A percentile compares a stretch with the other conserved stretches of the same genome.
These are phyloP conservation scores for Gynochthodes officinalis DNA, from an alignment of 257 asterid species.

Conservation along the genomic window DNA sequence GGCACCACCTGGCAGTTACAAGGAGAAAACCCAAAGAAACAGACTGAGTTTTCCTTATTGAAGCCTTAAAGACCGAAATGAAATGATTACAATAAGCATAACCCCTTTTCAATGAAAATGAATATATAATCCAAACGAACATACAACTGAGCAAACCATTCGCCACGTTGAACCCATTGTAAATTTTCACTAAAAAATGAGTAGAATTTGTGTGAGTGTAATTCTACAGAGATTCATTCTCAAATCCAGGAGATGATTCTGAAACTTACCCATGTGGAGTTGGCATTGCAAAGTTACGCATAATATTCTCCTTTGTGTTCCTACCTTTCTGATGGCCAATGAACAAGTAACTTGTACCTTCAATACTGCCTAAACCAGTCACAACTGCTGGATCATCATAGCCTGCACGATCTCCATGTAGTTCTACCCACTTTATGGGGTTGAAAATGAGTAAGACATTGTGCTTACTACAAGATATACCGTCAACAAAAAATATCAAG, in stretches of 20 bases:
- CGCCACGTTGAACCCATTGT: not conserved
- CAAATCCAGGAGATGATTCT: not conserved
- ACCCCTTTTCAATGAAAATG: not conserved
- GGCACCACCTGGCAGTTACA: not conserved
- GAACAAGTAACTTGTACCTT: constrained; percentile 47
- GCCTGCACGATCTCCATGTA: constrained; percentile 52
- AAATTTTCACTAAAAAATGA: not conserved
- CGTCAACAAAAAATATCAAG: not conserved
- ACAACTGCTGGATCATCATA: constrained; percentile 53
- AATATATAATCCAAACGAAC: not conserved
- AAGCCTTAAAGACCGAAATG: not conserved
- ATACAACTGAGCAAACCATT: not conserved
- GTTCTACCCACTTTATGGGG: constrained; percentile 40
- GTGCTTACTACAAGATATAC: not conserved
- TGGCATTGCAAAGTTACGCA: constrained; percentile 59
- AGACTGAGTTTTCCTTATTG: too few species aligned
- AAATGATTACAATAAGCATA: not conserved
- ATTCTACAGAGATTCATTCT: not conserved
- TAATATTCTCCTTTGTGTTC: constrained; percentile 50
- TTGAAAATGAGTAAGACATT: constrained; percentile 14
- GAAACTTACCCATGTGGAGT: constrained; percentile 55
- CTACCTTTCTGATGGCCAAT: constrained; percentile 54
- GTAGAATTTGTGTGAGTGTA: not conserved
- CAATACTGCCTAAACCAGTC: constrained; percentile 39
- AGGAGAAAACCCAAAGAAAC: not conserved